A percentile compares a stretch with the other conserved stretches of the same genome.
Evolutionary conservation across 2,329 filamentous ascomycete species (phyloP).

Genomic region (Fusarium buharicum): DNA sequence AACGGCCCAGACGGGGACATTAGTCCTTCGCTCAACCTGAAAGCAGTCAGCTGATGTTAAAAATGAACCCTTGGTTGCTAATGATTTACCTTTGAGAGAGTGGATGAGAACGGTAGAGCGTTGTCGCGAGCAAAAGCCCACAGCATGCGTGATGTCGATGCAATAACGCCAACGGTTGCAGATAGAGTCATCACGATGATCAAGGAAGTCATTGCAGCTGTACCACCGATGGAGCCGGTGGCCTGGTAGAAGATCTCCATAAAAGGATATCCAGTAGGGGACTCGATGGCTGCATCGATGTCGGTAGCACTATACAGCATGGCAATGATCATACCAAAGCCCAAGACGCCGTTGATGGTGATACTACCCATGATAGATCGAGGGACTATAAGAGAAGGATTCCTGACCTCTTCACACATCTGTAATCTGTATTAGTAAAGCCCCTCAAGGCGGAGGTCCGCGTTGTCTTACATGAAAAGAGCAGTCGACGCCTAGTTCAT

Average conservation of each 20-base stretch:
- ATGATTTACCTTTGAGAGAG: constrained; percentile 25
- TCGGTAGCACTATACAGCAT: constrained; percentile 42
- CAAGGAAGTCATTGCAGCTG: constrained; percentile 30
- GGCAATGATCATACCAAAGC: constrained; percentile 40
- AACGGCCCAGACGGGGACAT: constrained; percentile 41
- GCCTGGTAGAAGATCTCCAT: constrained; percentile 43
- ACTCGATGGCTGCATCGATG: constrained; percentile 35
- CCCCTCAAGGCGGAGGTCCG: fast-evolving
- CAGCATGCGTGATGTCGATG: constrained; percentile 40
- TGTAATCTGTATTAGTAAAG: background rate
- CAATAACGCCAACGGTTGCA: constrained; percentile 40
- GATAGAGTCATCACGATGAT: constrained; percentile 41
- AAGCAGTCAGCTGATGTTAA: background rate
- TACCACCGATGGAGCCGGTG: constrained; percentile 34
- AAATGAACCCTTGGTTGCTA: fast-evolving
- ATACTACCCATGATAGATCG: constrained; percentile 41
- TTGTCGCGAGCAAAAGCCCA: constrained; percentile 41
- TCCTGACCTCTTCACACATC: constrained; percentile 42
- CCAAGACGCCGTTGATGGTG: constrained; percentile 33
- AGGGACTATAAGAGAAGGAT: constrained; percentile 38
- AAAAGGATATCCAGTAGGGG: constrained; percentile 38
- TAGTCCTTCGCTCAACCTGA: constrained; percentile 35
- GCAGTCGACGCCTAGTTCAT: constrained; percentile 33
- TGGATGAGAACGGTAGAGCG: constrained; percentile 36
- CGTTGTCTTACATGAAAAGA: constrained; percentile 37